These are phyloP conservation scores for Oryza australiensis DNA, from an alignment of 176 grass and related monocot species.

Conservation along the genomic window DNA sequence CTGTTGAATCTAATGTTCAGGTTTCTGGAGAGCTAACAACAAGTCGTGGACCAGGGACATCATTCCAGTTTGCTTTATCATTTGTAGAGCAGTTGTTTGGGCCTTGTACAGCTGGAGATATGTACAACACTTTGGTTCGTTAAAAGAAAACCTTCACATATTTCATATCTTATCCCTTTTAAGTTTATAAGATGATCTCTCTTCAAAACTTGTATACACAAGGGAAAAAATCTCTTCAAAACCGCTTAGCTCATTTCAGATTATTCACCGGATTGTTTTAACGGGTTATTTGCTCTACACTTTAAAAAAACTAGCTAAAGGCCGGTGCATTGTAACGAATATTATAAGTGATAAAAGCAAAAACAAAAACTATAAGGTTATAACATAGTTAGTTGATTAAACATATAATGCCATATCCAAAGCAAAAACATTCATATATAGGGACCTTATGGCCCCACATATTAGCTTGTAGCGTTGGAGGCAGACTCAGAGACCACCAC, in stretches of 20 bases:
- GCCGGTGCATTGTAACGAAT: no score
- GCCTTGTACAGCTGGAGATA: slow-evolving; percentile 50
- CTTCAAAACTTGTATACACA: background rate
- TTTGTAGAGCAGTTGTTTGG: slow-evolving; percentile 92
- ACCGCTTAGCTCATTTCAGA: background rate
- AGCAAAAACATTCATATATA: no score
- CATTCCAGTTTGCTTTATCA: slow-evolving; percentile 82
- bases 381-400: no score
- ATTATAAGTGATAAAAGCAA: no score
- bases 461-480: no score
- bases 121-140: slow-evolving; percentile 64
- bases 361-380: no score
- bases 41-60: slow-evolving; percentile 83
- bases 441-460: no score
- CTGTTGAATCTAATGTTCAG: slow-evolving; percentile 81
- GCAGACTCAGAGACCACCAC: no score
- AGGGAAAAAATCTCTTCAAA: background rate
- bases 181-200: background rate
- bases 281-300: no score
- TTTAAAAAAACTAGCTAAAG: no score
- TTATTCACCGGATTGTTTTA: no score
- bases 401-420: no score
- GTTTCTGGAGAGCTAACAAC: slow-evolving; percentile 87
- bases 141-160: slow-evolving; percentile 19
- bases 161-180: slow-evolving; percentile 7